Evolutionary conservation across 108 stramenopile genomes (phyloP).

Genomic region (Stephanodiscus triporus): DNA sequence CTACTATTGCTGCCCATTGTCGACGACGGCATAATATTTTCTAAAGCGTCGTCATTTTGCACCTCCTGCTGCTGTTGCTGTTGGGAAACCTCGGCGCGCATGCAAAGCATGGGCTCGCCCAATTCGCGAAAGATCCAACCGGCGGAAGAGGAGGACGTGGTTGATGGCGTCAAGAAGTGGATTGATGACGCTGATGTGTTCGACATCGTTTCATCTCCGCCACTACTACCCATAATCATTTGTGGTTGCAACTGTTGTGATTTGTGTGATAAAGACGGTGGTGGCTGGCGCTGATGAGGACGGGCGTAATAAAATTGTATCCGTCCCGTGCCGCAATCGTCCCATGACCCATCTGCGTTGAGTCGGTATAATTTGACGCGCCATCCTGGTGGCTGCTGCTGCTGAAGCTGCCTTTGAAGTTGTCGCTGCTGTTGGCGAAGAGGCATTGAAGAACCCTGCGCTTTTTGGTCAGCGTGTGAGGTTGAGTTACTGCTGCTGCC

Average conservation of each 20-base stretch:
- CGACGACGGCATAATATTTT: background rate
- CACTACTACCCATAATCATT: background rate
- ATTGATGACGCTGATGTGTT: background rate
- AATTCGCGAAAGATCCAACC: constrained; percentile 60
- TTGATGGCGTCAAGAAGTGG: background rate
- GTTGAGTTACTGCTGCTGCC: background rate
- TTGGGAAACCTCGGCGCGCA: constrained; percentile 72
- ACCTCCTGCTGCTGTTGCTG: constrained; percentile 13
- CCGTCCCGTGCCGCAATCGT: constrained; percentile 90
- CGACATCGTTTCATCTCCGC: background rate
- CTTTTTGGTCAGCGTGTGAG: background rate
- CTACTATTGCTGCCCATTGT: constrained; percentile 17
- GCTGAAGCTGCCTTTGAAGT: background rate
- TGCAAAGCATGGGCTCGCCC: constrained; percentile 83
- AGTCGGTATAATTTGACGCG: constrained; percentile 88
- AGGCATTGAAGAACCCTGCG: background rate
- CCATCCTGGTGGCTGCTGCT: constrained; percentile 80
- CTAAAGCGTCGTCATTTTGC: background rate
- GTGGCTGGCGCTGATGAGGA: constrained; percentile 23
- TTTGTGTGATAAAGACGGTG: background rate
- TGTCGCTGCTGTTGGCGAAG: background rate
- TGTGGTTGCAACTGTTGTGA: background rate
- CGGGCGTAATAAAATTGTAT: constrained; percentile 70
- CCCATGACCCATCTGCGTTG: constrained; percentile 87
- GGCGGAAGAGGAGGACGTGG: constrained; percentile 5